A percentile compares a stretch with the other conserved stretches of the same genome.
Conservation (phyloP, 805 yeast genomes). For the Zygoascus flipseniorum region DNA sequence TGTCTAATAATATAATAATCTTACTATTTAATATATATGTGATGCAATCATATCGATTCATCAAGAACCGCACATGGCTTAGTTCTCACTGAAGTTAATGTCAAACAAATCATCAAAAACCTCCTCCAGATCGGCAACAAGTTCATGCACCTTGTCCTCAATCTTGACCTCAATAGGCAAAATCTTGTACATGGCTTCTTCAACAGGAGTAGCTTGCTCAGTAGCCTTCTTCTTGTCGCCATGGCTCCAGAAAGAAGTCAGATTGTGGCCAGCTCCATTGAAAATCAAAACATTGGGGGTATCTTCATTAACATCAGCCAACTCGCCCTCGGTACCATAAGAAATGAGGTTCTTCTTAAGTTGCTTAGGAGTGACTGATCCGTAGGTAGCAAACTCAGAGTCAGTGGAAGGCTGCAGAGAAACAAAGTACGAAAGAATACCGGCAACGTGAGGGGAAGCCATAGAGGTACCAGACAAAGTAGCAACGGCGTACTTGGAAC, state of each 20-base stretch:
- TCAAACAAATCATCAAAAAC: conserved; percentile 14
- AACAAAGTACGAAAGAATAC: conserved; percentile 47
- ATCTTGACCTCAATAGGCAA: conserved; percentile 15
- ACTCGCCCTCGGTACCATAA: conserved; percentile 41
- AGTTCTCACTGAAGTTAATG: not conserved
- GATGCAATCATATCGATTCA: not conserved
- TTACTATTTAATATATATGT: not conserved
- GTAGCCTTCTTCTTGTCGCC: conserved; percentile 4
- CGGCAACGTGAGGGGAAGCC: conserved; percentile 56
- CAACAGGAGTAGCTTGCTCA: conserved; percentile 5
- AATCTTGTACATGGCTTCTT: conserved; percentile 10
- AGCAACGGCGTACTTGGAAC: conserved; percentile 42
- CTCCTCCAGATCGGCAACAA: conserved; percentile 5
- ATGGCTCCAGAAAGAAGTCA: conserved; percentile 41
- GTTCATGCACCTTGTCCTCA: conserved; percentile 5
- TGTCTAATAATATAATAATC: not conserved
- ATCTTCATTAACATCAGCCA: conserved; percentile 38
- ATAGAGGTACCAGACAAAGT: conserved; percentile 54
- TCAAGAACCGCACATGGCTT: not conserved
- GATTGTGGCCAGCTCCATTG: conserved; percentile 53
- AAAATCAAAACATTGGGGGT: conserved; percentile 52
- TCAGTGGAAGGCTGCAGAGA: conserved; percentile 45
- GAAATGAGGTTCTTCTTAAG: conserved; percentile 44
- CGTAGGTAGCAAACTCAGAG: conserved; percentile 40
- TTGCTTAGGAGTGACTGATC: conserved; percentile 43